Evolutionary conservation across 2,329 filamentous ascomycete species (phyloP), one percentile per base, ranked within the genome.

Genomic region (Trichophyton schoenleinii): DNA sequence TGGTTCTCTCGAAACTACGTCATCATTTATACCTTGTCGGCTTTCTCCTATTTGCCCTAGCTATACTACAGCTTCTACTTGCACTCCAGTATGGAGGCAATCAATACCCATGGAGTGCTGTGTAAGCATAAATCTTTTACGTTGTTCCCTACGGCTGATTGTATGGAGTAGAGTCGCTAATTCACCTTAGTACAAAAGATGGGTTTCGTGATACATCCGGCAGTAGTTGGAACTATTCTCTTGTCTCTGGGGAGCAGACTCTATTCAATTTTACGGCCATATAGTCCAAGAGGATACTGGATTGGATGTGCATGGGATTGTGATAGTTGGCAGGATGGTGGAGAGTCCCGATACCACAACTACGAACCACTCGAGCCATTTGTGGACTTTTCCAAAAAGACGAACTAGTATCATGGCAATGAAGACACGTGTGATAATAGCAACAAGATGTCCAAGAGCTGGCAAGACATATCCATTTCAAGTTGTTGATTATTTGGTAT

Each of bases 81-180:
- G 75, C 70, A 0, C 66, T 78, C 1, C 72, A 77, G 60, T 72
- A 68, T 58, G 75, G 73, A 42, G 73, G 70, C 3, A 65, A 66
- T 20, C 62, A 64, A 3, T 70, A 70, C 58, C 11, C 70, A 1
- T 76, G 74, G 66, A 13, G 15, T 60, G 52, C 8, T 66, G 63
- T 44, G 60, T 64, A n/a, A n/a, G 38, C 15, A 4, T n/a, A 28
- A 1, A 28, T 6, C 28, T 1, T 6, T 28, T 7, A 28, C 28
- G 7, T 7, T 6, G 3, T 28, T 28, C 5, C 28, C 1, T 28
- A 7, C 28, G 4, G 1, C 6, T 28, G 28, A 28, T 28, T 28
- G 28, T 6, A 28, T 1, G 5, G 7, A 6, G 28, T 7, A 7
- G 7, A 5, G 28, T 15, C 7, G 11, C 38, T 41, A 41, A 41